Conservation (phyloP, 352 stramenopile species). For the Phytophthora chlamydospora region DNA sequence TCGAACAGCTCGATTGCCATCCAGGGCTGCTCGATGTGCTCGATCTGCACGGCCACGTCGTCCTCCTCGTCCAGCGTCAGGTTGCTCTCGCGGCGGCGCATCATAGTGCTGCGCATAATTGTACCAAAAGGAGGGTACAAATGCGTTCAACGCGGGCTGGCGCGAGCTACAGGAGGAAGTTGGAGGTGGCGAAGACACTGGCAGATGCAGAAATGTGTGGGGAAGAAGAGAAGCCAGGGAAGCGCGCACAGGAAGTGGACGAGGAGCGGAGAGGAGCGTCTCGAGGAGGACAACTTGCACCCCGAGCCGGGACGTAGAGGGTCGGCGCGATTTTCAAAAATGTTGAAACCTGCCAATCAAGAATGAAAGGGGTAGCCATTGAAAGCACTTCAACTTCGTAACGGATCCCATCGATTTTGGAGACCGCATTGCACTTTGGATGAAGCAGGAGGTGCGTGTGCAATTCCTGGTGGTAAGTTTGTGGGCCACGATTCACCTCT, state of each 20-base stretch:
- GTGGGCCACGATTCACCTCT: neutral
- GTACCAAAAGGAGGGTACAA: slow-evolving; percentile 21
- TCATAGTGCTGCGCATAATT: slow-evolving; percentile 38
- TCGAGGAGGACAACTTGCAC: neutral
- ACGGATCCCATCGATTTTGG: no score
- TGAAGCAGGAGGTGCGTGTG: neutral
- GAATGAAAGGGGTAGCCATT: no score
- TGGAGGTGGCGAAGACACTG: neutral
- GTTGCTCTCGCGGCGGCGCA: slow-evolving; percentile 67
- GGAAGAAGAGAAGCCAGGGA: slow-evolving; percentile 1
- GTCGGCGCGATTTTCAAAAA: no score
- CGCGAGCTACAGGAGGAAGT: slow-evolving; percentile 2
- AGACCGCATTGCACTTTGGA: neutral
- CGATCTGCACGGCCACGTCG: slow-evolving; percentile 38
- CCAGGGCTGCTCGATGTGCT: slow-evolving; percentile 56
- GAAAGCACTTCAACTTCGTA: no score
- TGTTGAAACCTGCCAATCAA: no score
- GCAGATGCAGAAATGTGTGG: slow-evolving; percentile 2
- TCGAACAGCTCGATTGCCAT: slow-evolving; percentile 73
- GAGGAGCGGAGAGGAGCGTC: neutral
- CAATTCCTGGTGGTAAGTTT: no score
- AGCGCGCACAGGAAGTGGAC: neutral
- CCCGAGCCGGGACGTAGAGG: neutral
- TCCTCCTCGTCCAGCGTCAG: slow-evolving; percentile 74
- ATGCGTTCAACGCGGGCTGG: neutral